These are phyloP conservation scores for Colletotrichum spaethianum DNA, from an alignment of 2,329 filamentous ascomycete genomes.

Conservation along the genomic window DNA sequence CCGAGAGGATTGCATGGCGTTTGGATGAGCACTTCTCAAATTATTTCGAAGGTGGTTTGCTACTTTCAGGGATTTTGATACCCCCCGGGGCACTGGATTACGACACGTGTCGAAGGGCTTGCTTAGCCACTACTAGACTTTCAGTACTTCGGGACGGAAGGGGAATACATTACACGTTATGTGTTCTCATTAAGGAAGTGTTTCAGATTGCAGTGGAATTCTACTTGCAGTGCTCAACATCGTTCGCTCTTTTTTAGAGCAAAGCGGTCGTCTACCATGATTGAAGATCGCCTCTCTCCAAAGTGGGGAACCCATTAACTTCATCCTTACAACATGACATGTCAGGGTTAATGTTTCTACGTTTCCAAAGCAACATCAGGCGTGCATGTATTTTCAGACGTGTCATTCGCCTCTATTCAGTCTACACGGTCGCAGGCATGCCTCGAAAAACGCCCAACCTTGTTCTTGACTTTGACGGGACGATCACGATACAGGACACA, in stretches of 20 bases:
- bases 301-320: constrained; percentile 24
- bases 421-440: constrained; percentile 35
- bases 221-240: neutral
- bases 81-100: constrained; percentile 15
- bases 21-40: constrained; percentile 10
- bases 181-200: neutral
- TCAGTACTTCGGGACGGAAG: neutral
- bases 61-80: constrained; percentile 29
- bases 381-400: neutral
- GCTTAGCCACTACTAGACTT: constrained; percentile 11
- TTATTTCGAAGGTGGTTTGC: neutral
- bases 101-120: constrained; percentile 9
- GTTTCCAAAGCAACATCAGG: neutral
- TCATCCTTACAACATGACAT: neutral
- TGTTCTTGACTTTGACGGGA: constrained; percentile 73
- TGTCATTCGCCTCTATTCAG: neutral
- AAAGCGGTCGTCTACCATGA: neutral
- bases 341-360: neutral
- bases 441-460: constrained; percentile 53
- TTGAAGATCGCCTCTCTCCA: neutral
- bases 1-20: constrained; percentile 36
- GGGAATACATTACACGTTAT: neutral
- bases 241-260: neutral
- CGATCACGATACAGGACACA: constrained; percentile 69
- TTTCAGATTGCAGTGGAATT: too few species aligned